Percentiles rank a stretch among this genome's conserved stretches.
These are phyloP conservation scores for Cryphonectria nitschkei DNA, from an alignment of 2,329 filamentous ascomycete species.

Conservation along the genomic window DNA sequence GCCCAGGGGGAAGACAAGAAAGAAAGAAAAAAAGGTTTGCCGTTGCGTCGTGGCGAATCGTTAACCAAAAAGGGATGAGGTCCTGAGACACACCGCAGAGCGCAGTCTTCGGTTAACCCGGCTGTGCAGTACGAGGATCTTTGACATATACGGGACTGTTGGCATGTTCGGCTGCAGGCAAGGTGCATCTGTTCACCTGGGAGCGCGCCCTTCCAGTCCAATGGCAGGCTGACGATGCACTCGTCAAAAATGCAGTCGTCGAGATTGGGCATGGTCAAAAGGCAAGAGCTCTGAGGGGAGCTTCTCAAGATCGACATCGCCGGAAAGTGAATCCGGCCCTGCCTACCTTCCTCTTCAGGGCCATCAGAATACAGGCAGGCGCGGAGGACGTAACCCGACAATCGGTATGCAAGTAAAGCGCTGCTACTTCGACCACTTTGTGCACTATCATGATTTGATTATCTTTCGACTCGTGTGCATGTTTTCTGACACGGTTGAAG, in stretches of 20 bases:
- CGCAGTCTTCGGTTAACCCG: conserved; percentile 2
- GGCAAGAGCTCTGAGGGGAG: not conserved
- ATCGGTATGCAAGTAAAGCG: not conserved
- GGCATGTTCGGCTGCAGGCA: not conserved
- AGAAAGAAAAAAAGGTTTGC: not conserved
- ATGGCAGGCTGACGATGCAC: not conserved
- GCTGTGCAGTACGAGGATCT: not conserved
- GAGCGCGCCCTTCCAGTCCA: not conserved
- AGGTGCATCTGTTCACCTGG: not conserved
- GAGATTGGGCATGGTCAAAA: not conserved
- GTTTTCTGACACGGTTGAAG: conserved; percentile 12
- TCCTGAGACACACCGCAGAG: not conserved
- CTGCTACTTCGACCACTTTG: conserved; percentile 2
- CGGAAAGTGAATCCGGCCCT: conserved; percentile 3
- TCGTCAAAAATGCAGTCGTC: not conserved
- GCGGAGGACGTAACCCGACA: not conserved
- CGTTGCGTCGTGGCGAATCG: not conserved
- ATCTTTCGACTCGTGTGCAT: conserved; percentile 22
- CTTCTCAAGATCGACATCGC: conserved; percentile 5
- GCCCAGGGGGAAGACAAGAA: not conserved
- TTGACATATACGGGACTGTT: not conserved
- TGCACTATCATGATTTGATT: conserved; percentile 8
- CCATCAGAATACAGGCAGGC: not conserved
- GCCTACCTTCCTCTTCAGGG: conserved; percentile 10
- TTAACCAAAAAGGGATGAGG: not conserved